These are phyloP conservation scores for Citrus maxima DNA, from an alignment of 345 rosid genomes.

Conservation along the genomic window DNA sequence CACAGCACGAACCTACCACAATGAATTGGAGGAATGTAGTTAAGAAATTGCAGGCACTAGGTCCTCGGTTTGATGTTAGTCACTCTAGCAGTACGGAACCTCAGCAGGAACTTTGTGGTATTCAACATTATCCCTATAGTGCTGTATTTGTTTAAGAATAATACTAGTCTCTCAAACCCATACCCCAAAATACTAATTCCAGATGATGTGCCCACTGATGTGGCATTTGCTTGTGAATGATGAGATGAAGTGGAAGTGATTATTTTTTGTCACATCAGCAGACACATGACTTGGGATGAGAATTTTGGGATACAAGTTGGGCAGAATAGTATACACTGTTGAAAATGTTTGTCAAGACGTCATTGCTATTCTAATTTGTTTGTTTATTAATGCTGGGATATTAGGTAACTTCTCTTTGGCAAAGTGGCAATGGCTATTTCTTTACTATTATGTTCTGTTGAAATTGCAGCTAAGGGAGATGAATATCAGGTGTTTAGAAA, in stretches of 20 bases:
- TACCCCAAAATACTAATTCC: neutral
- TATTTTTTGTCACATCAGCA: neutral
- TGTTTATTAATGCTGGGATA: neutral
- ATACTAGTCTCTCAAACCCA: neutral
- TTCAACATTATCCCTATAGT: conserved; percentile 1
- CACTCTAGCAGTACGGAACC: conserved; percentile 38
- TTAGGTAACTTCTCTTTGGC: neutral
- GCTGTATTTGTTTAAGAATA: neutral
- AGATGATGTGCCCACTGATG: neutral
- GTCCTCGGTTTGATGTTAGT: conserved; percentile 43
- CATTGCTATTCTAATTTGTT: neutral
- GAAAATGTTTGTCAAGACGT: neutral
- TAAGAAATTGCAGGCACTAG: conserved; percentile 74
- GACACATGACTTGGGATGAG: neutral
- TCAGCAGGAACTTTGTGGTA: conserved; percentile 44
- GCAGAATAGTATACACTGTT: neutral
- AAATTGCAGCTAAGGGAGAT: conserved; percentile 57
- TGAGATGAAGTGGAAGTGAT: neutral
- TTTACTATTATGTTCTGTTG: conserved; percentile 18
- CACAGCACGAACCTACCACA: conserved; percentile 61
- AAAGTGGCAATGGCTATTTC: neutral
- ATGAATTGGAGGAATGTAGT: conserved; percentile 88
- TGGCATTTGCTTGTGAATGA: neutral
- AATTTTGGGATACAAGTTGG: neutral
- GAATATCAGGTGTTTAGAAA: conserved; percentile 61